Base-by-base conservation (phyloP, 768 basidiomycete species). In the Mycena vitilis region DNA sequence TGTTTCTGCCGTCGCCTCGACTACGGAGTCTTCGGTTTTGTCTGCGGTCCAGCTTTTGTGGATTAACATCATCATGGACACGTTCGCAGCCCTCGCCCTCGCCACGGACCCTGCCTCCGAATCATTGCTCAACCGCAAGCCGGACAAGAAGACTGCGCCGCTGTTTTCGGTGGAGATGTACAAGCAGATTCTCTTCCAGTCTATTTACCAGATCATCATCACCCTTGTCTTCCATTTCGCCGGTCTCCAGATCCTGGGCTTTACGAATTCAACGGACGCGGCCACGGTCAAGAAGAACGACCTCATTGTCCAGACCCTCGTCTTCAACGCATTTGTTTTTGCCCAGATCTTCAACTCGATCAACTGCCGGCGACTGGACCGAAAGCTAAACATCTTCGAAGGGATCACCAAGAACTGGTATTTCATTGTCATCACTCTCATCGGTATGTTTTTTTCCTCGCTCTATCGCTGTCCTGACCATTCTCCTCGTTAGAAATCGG, bases 11-110 rank as follows among this genome's bases (percentile, higher is more conserved):
- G 89, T 98, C 61, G 88, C 93, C 0, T 96, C 95, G 20, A 69
- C 76, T 8, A 75, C 87, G 60, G 96, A 98, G 77, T 74, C 82
- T 12, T 95, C 96, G 1, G 96, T 95, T n/a, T 83, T 99, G 36
- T 91, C 94, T 25, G 97, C 98, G 38, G 98, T 99, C 1, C 98
- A 99, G 77, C 82, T 99, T 7, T 88, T 99, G 23, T 99, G 98
- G 96, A 95, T 98, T 80, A 98, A 98, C 84, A 92, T 99, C 69
- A 97, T 97, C 78, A 97, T 97, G 96, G 96, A 98, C 77, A 97
- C 95, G 2, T 98, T 99, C 76, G 98, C 98, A 63, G 98, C 98
- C 30, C 89, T 99, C 58, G 98, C 98, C 15, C 88, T 99, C 58
- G 97, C 98, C 20, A 99, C 98, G 30, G 98, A 99, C 78, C 96